Percentiles rank a stretch among this genome's conserved stretches.
Conservation (phyloP, 768 basidiomycete species). For the Boletus pseudo-olivaceus region DNA sequence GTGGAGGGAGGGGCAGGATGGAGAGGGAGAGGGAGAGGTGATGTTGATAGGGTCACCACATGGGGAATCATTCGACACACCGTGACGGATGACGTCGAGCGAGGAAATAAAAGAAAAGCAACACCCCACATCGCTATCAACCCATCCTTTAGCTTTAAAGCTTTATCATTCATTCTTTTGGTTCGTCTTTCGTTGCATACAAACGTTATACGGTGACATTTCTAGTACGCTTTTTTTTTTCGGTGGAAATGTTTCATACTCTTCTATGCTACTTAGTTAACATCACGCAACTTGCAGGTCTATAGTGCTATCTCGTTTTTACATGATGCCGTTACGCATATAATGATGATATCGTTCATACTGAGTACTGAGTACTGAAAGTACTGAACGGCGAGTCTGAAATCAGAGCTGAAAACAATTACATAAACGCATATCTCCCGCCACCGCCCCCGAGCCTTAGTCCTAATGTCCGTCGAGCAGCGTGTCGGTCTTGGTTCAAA, state of each 20-base stretch:
- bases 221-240: background rate
- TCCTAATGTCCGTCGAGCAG: background rate
- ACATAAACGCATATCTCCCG: background rate
- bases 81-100: too few relatives aligned
- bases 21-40: constrained; percentile 12
- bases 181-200: too few relatives aligned
- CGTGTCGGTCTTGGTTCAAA: background rate
- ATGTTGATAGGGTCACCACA: constrained; percentile 18
- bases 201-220: too few relatives aligned
- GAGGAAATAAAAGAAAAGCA: too few relatives aligned
- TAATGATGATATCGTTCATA: too few relatives aligned
- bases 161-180: too few relatives aligned
- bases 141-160: too few relatives aligned
- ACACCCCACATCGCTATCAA: too few relatives aligned
- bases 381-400: too few relatives aligned
- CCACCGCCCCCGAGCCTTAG: background rate
- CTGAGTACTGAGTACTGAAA: too few relatives aligned
- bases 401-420: too few relatives aligned
- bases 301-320: background rate
- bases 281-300: background rate
- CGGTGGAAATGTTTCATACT: background rate
- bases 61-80: constrained; percentile 2
- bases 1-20: background rate
- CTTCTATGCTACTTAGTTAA: background rate
- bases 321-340: too few relatives aligned